Evolutionary conservation across 2,329 filamentous ascomycete genomes (phyloP).

Genomic region (Exophiala oligosperma): DNA sequence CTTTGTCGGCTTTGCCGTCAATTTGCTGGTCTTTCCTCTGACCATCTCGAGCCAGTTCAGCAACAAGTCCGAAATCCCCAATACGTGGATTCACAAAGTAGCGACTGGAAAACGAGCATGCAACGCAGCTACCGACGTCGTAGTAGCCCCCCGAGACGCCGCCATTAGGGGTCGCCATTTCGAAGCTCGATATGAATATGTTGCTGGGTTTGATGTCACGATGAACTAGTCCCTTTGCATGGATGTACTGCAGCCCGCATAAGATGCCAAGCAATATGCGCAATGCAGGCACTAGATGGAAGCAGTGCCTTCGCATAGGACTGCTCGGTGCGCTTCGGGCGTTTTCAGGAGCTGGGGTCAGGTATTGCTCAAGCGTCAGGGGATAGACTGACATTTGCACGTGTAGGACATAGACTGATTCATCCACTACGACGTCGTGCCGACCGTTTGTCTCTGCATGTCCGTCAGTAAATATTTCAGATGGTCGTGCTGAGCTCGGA

Average conservation of each 20-base stretch:
- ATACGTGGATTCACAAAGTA: constrained; percentile 60
- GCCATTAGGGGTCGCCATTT: constrained; percentile 32
- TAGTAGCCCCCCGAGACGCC: constrained; percentile 49
- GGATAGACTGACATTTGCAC: constrained; percentile 70
- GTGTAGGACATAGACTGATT: constrained; percentile 46
- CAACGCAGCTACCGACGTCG: constrained; percentile 24
- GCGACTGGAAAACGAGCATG: constrained; percentile 25
- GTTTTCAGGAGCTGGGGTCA: constrained; percentile 43
- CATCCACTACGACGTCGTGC: constrained; percentile 33
- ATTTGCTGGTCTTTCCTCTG: background rate
- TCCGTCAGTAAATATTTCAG: constrained; percentile 28
- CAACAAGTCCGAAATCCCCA: constrained; percentile 67
- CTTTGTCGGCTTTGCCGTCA: constrained; percentile 35
- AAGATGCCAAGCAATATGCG: constrained; percentile 60
- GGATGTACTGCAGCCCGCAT: constrained; percentile 65
- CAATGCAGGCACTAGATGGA: constrained; percentile 59
- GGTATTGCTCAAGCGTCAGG: constrained; percentile 60
- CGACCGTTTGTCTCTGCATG: constrained; percentile 8
- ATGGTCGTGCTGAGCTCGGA: constrained; percentile 14
- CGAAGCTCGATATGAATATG: constrained; percentile 60
- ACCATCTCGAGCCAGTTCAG: constrained; percentile 41
- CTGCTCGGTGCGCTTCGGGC: constrained; percentile 11
- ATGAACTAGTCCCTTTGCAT: constrained; percentile 61
- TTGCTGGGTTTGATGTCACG: constrained; percentile 70
- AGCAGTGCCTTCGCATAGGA: constrained; percentile 55